A percentile compares a stretch with the other conserved stretches of the same genome.
phyloP scores from a whole-genome alignment of 768 basidiomycete species.

The Clathrus columnatus region DNA sequence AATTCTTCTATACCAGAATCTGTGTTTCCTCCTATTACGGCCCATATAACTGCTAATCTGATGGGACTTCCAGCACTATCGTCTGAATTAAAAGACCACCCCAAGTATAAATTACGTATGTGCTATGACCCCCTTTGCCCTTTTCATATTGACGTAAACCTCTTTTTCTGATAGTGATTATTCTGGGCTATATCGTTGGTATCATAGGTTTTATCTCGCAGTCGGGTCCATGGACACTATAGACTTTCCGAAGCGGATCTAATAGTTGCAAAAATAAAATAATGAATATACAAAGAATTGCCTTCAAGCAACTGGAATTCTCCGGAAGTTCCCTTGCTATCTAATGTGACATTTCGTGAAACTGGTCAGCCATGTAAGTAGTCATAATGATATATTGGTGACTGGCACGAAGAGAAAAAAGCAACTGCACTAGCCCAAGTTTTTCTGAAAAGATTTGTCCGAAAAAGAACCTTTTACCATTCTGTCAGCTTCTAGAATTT shows the following conservation, averaged over 20 bases:
- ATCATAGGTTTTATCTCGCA: constrained; percentile 47
- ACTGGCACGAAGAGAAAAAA: too few species aligned
- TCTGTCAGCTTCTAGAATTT: too few species aligned
- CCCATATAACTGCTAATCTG: constrained; percentile 89
- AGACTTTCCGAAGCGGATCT: not conserved
- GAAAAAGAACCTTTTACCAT: too few species aligned
- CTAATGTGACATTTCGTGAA: too few species aligned
- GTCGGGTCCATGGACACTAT: constrained; percentile 44
- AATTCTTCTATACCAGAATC: constrained; percentile 32
- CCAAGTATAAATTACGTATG: constrained; percentile 44
- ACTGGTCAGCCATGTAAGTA: too few species aligned
- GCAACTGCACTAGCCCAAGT: too few species aligned
- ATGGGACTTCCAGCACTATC: constrained; percentile 80
- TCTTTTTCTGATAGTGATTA: constrained; percentile 36
- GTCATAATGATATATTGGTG: too few species aligned
- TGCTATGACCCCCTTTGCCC: constrained; percentile 13
- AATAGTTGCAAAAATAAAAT: too few species aligned
- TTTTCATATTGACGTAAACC: constrained; percentile 9
- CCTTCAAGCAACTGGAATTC: not conserved
- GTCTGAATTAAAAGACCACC: constrained; percentile 47
- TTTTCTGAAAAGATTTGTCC: too few species aligned
- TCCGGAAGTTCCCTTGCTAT: not conserved
- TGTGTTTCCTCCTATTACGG: constrained; percentile 62
- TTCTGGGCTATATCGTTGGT: constrained; percentile 47
- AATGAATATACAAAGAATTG: not conserved